Evolutionary conservation across 441 rosid genomes (phyloP), one percentile per base, ranked within the genome.

Genomic region (Pelargonium fulgidum): DNA sequence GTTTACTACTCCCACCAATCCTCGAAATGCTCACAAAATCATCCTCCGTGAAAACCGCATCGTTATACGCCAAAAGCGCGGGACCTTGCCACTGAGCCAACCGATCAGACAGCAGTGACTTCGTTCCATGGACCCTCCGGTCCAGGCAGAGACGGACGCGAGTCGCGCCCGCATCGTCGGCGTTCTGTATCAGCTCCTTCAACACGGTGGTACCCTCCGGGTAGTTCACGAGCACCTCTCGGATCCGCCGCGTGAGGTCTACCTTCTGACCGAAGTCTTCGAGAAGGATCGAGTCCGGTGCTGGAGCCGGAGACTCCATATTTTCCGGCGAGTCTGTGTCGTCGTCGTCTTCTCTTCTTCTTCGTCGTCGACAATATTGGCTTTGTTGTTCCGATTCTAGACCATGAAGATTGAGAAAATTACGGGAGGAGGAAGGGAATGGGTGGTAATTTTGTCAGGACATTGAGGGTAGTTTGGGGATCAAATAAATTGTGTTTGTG

Each of bases 191-290:
- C 20, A 93, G 87, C 81, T 93, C 99, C 81, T 91, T 93, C 59
- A 91, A 85, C 72, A 89, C 96, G 59, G 99, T 89, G 65, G 96
- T 89, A 6, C 99, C 99, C 75, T 93, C 99, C 41, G 99, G 99
- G 47, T 93, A 93, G 87, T 91, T 93, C 76, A 91, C 64, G 50
- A 93, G 79, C 72, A 93, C 99, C 83, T 93, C 99, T 44, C 99
- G 87, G 84, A 93, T 93, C 72, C 97, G 84, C 47, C 99, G 95
- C 54, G 97, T 91, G 44, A 93, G 88, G 93, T 93, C 99, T 24
- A 93, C 99, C 80, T 89, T 93, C 79, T 93, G 97, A 66, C 99
- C 99, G 82, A 93, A 93, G 86, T 93, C 99, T 77, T 93, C 99
- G 5, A 93, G 83, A 70, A 91, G 73, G 70, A 87, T 58, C 39